These are phyloP conservation scores for Triticum timopheevii DNA, from an alignment of 176 grass and related monocot genomes.

Conservation along the genomic window DNA sequence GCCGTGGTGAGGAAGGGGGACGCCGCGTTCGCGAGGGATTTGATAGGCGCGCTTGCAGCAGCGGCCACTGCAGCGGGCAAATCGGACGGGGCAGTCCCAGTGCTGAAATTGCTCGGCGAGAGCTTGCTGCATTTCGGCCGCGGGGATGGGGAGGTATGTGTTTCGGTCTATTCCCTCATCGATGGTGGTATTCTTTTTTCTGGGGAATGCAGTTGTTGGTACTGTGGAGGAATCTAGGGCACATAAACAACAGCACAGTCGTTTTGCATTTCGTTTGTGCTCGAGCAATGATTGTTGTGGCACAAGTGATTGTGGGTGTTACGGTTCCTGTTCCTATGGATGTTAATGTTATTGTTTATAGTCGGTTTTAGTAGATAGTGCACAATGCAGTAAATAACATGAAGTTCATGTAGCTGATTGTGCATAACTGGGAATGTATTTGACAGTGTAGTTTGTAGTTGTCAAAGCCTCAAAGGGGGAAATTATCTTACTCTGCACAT, in stretches of 20 bases:
- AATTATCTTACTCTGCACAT: not conserved
- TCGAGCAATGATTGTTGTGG: not conserved
- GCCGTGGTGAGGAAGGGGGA: conserved; percentile 50
- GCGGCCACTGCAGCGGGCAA: conserved; percentile 25
- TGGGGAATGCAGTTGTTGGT: not conserved
- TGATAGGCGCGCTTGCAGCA: conserved; percentile 48
- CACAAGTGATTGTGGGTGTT: not conserved
- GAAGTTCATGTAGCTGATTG: conserved; percentile 1
- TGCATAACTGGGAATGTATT: conserved; percentile 3
- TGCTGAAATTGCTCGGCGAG: conserved; percentile 59
- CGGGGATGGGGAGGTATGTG: conserved; percentile 37
- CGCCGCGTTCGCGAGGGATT: conserved; percentile 45
- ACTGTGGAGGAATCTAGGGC: not conserved
- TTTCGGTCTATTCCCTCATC: not conserved
- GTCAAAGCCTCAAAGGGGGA: not conserved
- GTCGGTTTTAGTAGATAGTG: not conserved
- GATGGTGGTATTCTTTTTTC: not conserved
- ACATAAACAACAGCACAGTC: not conserved
- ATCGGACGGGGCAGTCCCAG: conserved; percentile 14
- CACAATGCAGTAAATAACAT: not conserved
- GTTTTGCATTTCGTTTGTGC: conserved; percentile 2
- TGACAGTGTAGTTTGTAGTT: not conserved
- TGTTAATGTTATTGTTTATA: not conserved
- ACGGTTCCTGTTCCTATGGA: not conserved
- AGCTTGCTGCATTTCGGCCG: conserved; percentile 53